A percentile compares a stretch with the other conserved stretches of the same genome.
Conservation (phyloP, 345 rosid genomes). For the Pistacia integerrima region DNA sequence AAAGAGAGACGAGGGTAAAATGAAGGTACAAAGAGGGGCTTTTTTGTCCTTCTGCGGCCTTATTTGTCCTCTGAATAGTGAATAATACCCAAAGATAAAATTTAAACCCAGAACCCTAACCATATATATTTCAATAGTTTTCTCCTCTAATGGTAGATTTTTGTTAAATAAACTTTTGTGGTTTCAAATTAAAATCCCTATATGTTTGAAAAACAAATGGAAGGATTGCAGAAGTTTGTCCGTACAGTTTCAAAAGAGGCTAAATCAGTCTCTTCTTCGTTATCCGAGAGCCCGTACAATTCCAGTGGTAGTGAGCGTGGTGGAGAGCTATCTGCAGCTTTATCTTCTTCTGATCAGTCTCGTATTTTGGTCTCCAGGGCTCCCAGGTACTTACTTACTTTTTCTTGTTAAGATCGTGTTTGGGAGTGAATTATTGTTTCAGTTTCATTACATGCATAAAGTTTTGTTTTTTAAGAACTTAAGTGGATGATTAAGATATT, state of each 20-base stretch:
- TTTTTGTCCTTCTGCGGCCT: too few relatives aligned
- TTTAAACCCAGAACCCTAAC: conserved; percentile 12
- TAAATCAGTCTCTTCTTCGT: conserved; percentile 40
- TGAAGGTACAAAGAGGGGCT: too few relatives aligned
- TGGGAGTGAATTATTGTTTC: not conserved
- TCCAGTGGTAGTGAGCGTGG: conserved; percentile 22
- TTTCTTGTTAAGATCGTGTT: not conserved
- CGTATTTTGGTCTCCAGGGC: conserved; percentile 41
- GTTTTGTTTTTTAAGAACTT: too few relatives aligned
- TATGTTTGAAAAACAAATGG: conserved; percentile 37
- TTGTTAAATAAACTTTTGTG: not conserved
- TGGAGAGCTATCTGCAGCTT: conserved; percentile 26
- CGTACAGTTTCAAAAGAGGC: conserved; percentile 36
- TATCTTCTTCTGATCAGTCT: conserved; percentile 44
- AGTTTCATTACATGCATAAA: too few relatives aligned
- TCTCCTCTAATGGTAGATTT: not conserved
- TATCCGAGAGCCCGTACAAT: conserved; percentile 31
- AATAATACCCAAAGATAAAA: too few relatives aligned
- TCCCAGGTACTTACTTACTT: conserved; percentile 40
- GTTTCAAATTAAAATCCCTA: not conserved
- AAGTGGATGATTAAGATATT: too few relatives aligned
- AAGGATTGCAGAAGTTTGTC: conserved; percentile 45
- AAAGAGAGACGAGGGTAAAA: too few relatives aligned
- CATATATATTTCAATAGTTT: not conserved
- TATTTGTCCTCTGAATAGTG: too few relatives aligned